Conservation (phyloP, 2,329 filamentous ascomycete genomes). For the Neurospora sp. region DNA sequence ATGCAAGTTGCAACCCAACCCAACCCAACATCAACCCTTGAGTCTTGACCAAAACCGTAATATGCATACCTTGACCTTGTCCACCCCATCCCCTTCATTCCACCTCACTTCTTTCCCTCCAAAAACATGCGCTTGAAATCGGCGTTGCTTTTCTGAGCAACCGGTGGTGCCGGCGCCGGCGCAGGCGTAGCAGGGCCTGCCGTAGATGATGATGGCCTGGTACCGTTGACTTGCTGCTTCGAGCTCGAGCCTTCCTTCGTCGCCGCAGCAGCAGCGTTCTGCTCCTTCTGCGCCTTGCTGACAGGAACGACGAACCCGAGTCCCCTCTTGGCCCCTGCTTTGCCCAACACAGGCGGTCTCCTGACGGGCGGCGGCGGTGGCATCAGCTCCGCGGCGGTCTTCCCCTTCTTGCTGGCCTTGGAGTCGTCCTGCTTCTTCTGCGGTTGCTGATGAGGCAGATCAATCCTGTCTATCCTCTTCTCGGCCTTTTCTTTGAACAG, state of each 20-base stretch:
- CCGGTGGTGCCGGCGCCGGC: constrained; percentile 19
- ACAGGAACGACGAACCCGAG: constrained; percentile 29
- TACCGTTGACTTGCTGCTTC: constrained; percentile 19
- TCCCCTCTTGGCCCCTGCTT: constrained; percentile 29
- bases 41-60: not conserved
- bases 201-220: constrained; percentile 17
- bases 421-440: constrained; percentile 21
- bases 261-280: not conserved
- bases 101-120: constrained; percentile 2
- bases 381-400: constrained; percentile 26
- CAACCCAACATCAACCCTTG: not conserved
- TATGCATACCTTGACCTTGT: not conserved
- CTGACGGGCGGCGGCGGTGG: constrained; percentile 33
- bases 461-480: constrained; percentile 31
- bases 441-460: constrained; percentile 22
- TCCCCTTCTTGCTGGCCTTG: constrained; percentile 12
- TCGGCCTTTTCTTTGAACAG: constrained; percentile 42
- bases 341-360: constrained; percentile 32
- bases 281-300: constrained; percentile 16
- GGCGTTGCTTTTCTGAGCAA: constrained; percentile 20
- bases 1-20: not conserved
- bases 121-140: constrained; percentile 24
- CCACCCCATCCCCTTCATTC: not conserved
- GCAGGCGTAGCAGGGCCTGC: constrained; percentile 7
- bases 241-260: constrained; percentile 7